Evolutionary conservation across 2,329 filamentous ascomycete species (phyloP).

Genomic region (Alternaria brassicicola): DNA sequence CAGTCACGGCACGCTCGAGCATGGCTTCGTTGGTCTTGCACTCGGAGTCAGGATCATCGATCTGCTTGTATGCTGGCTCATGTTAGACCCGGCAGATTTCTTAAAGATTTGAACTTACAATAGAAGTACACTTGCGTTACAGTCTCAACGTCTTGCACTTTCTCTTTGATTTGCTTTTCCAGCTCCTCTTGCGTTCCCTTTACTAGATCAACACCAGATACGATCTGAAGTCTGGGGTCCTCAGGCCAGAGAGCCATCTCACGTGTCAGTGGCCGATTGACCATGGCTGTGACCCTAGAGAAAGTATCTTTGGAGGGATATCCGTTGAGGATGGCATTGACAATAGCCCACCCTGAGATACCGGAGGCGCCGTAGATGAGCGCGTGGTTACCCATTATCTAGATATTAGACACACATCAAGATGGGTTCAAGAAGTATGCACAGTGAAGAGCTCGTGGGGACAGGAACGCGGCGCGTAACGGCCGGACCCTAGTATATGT

Average conservation of each 20-base stretch:
- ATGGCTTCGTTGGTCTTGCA: slow-evolving; percentile 48
- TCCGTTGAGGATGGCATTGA: slow-evolving; percentile 55
- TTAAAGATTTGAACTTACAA: slow-evolving; percentile 19
- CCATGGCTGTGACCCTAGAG: slow-evolving; percentile 55
- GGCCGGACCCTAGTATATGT: not conserved
- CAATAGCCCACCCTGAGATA: slow-evolving; percentile 59
- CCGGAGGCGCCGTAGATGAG: slow-evolving; percentile 54
- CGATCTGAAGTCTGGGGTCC: slow-evolving; percentile 44
- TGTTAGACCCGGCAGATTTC: not conserved
- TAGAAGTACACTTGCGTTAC: slow-evolving; percentile 53
- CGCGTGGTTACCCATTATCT: slow-evolving; percentile 39
- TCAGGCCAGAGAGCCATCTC: slow-evolving; percentile 48
- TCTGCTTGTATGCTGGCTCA: slow-evolving; percentile 39
- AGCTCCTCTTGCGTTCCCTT: slow-evolving; percentile 42
- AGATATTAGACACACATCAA: not conserved
- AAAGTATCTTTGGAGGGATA: slow-evolving; percentile 55
- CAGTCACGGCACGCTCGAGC: slow-evolving; percentile 48
- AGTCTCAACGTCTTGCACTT: slow-evolving; percentile 43
- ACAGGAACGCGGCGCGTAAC: not conserved
- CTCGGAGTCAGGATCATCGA: slow-evolving; percentile 34
- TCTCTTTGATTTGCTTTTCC: slow-evolving; percentile 43
- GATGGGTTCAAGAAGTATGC: not conserved
- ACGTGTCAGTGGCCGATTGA: slow-evolving; percentile 52
- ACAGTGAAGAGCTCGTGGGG: not conserved
- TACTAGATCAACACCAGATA: slow-evolving; percentile 51